Base-by-base conservation (phyloP, 768 basidiomycete genomes). In the Heimioporus sp. region DNA sequence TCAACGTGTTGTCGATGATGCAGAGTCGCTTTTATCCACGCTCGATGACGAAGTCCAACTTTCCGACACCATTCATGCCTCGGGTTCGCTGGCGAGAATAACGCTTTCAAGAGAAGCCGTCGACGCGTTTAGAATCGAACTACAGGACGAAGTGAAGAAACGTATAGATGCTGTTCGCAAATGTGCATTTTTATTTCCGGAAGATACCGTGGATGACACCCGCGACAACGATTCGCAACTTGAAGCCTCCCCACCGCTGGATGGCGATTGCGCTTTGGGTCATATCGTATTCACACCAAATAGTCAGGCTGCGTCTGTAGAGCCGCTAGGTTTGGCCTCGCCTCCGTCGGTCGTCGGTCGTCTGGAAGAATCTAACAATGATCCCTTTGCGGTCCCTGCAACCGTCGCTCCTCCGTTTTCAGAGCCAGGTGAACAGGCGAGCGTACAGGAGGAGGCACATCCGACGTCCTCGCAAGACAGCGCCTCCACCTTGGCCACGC, bases 81-180 rank as follows among this genome's bases (percentile, higher is more conserved):
- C 76, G 0, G 85, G 81, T 2, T 74, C 79, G 1, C 56, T 82
- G 34, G 85, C 79, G 2, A 72, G 86, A 28, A 66, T 85, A 15
- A 47, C 79, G 10, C 69, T 78, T 0, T 79, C 80, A 2, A 72
- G 80, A 53, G 69, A 72, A 10, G 73, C 81, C 0, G 75, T 86
- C 10, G 72, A 76, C 28, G 67, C 74, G 2, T 67, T 91, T n/a
- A 69, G 75, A 36, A 69, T 71, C 40, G 87, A 91, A 61, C 64
- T 91, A 39, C 74, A 82, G 54, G 58, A 61, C 8, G 86, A 90
- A 64, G 74, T 76, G 16, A 73, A 73, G 49, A 75, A 73, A 56
- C 70, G 85, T 35, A 38, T 87, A 43, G 64, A 69, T 13, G 61
- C 56, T 12, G 43, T 63, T 19, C 61, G 49, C 39, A 55, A 32